Base-by-base conservation (phyloP, 148 eudicot genomes). In the Cornus florida region DNA sequence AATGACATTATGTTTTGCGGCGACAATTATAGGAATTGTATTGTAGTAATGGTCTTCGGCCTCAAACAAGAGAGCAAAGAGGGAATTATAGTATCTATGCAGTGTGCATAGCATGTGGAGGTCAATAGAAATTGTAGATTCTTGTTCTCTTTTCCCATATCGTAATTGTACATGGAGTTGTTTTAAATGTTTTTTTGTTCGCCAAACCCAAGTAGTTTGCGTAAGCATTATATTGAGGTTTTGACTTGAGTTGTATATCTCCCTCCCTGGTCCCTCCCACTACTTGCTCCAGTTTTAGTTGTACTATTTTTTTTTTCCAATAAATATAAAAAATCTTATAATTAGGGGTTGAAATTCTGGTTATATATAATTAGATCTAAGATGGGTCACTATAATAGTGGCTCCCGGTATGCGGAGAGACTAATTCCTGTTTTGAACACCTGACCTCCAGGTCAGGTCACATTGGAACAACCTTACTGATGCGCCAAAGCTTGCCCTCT, bases 121-220 rank as follows among this genome's bases (percentile, higher is more conserved):
- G 35, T 39, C 35, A 22, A 4, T 19, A 13, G 62, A 57, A 57
- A 3, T 57, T 57, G 20, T 57, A 35, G 8, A n/a, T 9, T 66
- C 12, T 17, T 7, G 39, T 75, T 22, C 8, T 31, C 6, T 13
- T 75, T 46, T 76, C n/a, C 7, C 35, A 28, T 46, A 76, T 76
- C 39, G 46, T 23, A 53, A 23, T 76, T 10, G 48, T 43, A 53
- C 12, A 6, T 46, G 53, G 53, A 10, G 8, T 48, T 48, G 0
- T 48, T 48, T 8, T 48, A 48, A 48, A 48, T 48, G 53, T 48
- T 66, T 46, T 46, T 75, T 76, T 28, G 28, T 76, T 48, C 12
- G 20, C 79, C 79, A 67, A 67, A 69, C 23, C 78, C 62, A 48
- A 48, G 72, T 32, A 22, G 79, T 67, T 48, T 24, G 72, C 19